These are phyloP conservation scores for Lepidium campestre DNA, from an alignment of 441 rosid genomes.

Conservation along the genomic window DNA sequence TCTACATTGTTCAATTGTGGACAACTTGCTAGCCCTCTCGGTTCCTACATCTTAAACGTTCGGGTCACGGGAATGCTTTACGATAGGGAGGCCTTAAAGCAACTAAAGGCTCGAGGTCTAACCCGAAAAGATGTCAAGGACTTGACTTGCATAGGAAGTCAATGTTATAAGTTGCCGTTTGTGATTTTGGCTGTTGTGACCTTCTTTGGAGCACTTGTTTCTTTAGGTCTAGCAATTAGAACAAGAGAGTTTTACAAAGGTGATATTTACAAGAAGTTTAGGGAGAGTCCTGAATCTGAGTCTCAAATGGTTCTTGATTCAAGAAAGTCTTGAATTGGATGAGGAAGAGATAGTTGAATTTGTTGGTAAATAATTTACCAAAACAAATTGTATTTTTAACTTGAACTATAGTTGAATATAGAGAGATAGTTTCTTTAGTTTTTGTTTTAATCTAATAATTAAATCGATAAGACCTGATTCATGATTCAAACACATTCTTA, in stretches of 20 bases:
- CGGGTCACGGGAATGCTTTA: slow-evolving; percentile 65
- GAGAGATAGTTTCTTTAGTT: too few relatives aligned
- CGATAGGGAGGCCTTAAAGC: slow-evolving; percentile 58
- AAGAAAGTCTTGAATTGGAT: slow-evolving; percentile 14
- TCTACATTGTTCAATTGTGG: slow-evolving; percentile 88
- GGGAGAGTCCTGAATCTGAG: slow-evolving; percentile 32
- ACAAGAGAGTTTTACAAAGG: slow-evolving; percentile 68
- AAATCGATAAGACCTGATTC: too few relatives aligned
- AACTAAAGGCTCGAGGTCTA: slow-evolving; percentile 44
- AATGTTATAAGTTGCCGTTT: slow-evolving; percentile 62
- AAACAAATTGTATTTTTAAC: background rate
- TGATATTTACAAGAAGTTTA: slow-evolving; percentile 73
- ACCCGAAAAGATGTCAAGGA: slow-evolving; percentile 50
- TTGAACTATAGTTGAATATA: background rate
- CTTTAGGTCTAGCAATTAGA: slow-evolving; percentile 57
- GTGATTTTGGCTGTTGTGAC: slow-evolving; percentile 48
- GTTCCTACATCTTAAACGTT: slow-evolving; percentile 72
- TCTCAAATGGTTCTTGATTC: slow-evolving; percentile 3
- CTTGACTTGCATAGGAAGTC: slow-evolving; percentile 56
- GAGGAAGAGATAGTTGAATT: background rate
- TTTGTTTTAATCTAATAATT: too few relatives aligned
- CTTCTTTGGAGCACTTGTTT: slow-evolving; percentile 53
- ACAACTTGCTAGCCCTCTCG: slow-evolving; percentile 76
- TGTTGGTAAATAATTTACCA: background rate
- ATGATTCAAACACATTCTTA: too few relatives aligned